These are phyloP conservation scores for Colletotrichum spaethianum DNA, from an alignment of 2,329 filamentous ascomycete species.

Conservation along the genomic window DNA sequence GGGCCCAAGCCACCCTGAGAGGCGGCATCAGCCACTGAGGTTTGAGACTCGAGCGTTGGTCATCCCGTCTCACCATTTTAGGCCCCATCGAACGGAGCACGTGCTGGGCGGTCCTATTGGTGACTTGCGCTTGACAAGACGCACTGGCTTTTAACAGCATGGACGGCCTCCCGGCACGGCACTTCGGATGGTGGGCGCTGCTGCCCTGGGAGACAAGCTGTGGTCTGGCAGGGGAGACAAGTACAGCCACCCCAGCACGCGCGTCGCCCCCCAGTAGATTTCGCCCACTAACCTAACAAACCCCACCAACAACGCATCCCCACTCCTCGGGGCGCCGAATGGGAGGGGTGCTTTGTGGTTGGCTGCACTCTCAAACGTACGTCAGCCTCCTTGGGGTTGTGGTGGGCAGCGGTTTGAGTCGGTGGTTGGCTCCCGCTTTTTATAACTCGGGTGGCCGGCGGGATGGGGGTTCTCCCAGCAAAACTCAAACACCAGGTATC, in stretches of 20 bases:
- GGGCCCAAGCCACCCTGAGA: slow-evolving; percentile 2
- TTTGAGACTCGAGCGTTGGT: slow-evolving; percentile 33
- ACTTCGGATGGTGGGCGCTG: slow-evolving; percentile 33
- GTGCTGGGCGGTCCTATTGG: slow-evolving; percentile 13
- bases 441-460: not conserved
- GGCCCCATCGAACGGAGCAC: slow-evolving; percentile 12
- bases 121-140: not conserved
- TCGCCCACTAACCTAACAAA: not conserved
- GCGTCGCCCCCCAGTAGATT: slow-evolving; percentile 23
- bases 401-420: not conserved
- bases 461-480: slow-evolving; percentile 13
- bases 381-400: slow-evolving; percentile 36
- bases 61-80: slow-evolving; percentile 36
- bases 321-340: slow-evolving; percentile 14
- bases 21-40: slow-evolving; percentile 30
- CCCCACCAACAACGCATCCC: slow-evolving; percentile 6
- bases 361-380: slow-evolving; percentile 37
- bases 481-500: slow-evolving; percentile 35
- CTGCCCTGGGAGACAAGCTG: not conserved
- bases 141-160: slow-evolving; percentile 32
- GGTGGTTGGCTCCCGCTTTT: not conserved
- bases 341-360: slow-evolving; percentile 13
- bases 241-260: slow-evolving; percentile 31
- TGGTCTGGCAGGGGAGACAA: not conserved
- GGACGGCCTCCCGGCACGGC: slow-evolving; percentile 37